These are phyloP conservation scores for Pythium oligandrum DNA, from an alignment of 352 stramenopile species.

Conservation along the genomic window DNA sequence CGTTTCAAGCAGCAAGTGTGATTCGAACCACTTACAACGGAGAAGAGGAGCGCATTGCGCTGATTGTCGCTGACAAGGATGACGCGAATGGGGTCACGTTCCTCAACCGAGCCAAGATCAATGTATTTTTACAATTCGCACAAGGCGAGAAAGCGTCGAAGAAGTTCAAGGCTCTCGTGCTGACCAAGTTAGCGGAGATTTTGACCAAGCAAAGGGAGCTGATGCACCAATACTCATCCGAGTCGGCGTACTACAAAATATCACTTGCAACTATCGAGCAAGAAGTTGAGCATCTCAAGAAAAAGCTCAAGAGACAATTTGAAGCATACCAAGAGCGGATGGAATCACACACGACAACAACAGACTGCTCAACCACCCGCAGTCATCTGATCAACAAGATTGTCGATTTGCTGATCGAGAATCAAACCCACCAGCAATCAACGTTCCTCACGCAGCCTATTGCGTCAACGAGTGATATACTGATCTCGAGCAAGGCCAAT, in stretches of 20 bases:
- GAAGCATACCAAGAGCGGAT: too few species aligned
- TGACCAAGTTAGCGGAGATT: conserved; percentile 42
- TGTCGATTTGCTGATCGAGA: conserved; percentile 32
- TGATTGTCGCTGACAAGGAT: conserved; percentile 26
- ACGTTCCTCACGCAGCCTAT: conserved; percentile 50
- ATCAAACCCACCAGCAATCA: conserved; percentile 23
- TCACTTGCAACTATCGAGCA: conserved; percentile 31
- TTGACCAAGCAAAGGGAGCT: conserved; percentile 39
- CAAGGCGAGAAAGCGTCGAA: conserved; percentile 34
- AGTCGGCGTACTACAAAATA: conserved; percentile 25
- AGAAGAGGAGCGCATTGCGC: conserved; percentile 16
- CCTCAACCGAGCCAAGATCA: conserved; percentile 61
- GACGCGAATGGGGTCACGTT: conserved; percentile 41
- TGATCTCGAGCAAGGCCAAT: conserved; percentile 14
- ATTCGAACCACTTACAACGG: conserved; percentile 2
- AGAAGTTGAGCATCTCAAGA: conserved; percentile 33
- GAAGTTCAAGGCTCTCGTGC: conserved; percentile 41
- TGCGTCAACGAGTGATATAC: conserved; percentile 25
- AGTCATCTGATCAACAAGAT: conserved; percentile 14
- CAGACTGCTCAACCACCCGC: too few species aligned
- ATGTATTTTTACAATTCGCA: conserved; percentile 47
- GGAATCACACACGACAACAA: too few species aligned
- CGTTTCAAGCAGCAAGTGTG: conserved; percentile 27
- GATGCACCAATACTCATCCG: conserved; percentile 24
- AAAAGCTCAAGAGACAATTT: conserved; percentile 10